Percentiles rank a stretch among this genome's conserved stretches.
Conservation (phyloP, 2,329 filamentous ascomycete species). For the Mollisia scopiformis region DNA sequence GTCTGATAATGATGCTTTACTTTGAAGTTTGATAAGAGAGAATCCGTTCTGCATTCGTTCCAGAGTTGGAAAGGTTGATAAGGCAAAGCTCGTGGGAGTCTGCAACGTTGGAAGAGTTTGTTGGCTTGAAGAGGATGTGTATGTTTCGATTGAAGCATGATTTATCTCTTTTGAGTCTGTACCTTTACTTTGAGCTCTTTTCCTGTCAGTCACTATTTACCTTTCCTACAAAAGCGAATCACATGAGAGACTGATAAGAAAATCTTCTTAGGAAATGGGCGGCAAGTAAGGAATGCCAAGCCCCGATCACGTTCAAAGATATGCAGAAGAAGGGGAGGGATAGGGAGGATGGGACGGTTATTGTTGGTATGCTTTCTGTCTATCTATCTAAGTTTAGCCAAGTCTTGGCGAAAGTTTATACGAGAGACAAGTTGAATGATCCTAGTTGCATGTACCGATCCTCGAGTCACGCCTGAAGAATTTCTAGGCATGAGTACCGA, state of each 20-base stretch:
- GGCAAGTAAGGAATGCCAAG: constrained; percentile 9
- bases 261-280: constrained; percentile 22
- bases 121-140: too few relatives aligned
- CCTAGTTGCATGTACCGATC: constrained; percentile 29
- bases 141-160: too few relatives aligned
- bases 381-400: background rate
- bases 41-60: too few relatives aligned
- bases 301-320: constrained; percentile 24
- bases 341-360: constrained; percentile 28
- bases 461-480: constrained; percentile 26
- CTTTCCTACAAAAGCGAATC: too few relatives aligned
- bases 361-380: constrained; percentile 21
- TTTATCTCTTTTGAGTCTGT: too few relatives aligned
- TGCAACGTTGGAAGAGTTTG: too few relatives aligned
- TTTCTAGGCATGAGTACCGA: constrained; percentile 25
- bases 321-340: constrained; percentile 30
- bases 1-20: too few relatives aligned
- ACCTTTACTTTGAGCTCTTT: too few relatives aligned
- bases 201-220: too few relatives aligned
- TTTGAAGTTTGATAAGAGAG: too few relatives aligned
- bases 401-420: background rate
- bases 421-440: background rate
- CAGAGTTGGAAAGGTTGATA: too few relatives aligned
- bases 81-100: too few relatives aligned
- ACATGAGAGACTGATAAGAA: background rate